Conservation (phyloP, 768 basidiomycete genomes). For the Zangia roseola region DNA sequence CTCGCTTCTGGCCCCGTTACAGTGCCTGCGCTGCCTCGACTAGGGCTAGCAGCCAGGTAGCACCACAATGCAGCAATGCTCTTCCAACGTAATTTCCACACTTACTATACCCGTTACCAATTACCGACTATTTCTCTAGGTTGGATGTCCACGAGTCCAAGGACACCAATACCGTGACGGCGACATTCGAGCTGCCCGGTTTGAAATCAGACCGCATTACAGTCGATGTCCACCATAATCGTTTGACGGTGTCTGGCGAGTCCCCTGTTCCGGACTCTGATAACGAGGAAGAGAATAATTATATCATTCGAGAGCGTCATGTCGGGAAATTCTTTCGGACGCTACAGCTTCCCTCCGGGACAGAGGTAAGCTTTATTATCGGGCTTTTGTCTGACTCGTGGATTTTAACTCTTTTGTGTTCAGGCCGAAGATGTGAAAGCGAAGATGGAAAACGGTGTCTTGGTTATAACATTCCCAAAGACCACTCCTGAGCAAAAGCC, state of each 20-base stretch:
- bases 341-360: slow-evolving; percentile 45
- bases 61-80: neutral
- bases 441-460: slow-evolving; percentile 45
- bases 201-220: slow-evolving; percentile 47
- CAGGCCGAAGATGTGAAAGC: slow-evolving; percentile 49
- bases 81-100: slow-evolving; percentile 21
- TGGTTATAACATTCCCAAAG: slow-evolving; percentile 50
- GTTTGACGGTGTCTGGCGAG: slow-evolving; percentile 49
- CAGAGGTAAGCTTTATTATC: slow-evolving; percentile 35
- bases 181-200: slow-evolving; percentile 56
- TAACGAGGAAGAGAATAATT: slow-evolving; percentile 36
- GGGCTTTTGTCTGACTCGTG: neutral
- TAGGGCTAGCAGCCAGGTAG: neutral
- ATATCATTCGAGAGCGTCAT: slow-evolving; percentile 43
- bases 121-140: slow-evolving; percentile 14
- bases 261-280: slow-evolving; percentile 22
- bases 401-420: neutral
- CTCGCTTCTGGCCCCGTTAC: slow-evolving; percentile 10
- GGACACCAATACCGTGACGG: slow-evolving; percentile 43
- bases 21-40: neutral
- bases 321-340: slow-evolving; percentile 47
- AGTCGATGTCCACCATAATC: slow-evolving; percentile 47
- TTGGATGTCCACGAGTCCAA: slow-evolving; percentile 49
- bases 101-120: neutral
- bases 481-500: slow-evolving; percentile 37